Conservation (phyloP, 1,284 basidiomycete species). For the Leccinum griseonigrum region DNA sequence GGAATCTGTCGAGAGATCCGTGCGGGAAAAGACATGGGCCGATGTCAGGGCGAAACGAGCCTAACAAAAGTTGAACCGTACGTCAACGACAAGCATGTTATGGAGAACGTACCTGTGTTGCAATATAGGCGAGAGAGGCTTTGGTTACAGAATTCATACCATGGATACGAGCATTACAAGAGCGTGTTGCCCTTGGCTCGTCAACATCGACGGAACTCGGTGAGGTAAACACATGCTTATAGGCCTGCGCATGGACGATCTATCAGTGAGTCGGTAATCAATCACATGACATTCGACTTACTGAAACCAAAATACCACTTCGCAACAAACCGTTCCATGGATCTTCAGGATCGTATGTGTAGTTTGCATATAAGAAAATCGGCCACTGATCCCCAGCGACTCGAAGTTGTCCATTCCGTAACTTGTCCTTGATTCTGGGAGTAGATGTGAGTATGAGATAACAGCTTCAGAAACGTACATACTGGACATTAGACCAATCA, state of each 20-base stretch:
- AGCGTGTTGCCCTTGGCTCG: background rate
- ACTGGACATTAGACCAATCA: background rate
- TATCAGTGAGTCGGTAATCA: background rate
- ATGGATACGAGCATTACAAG: background rate
- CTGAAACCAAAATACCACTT: background rate
- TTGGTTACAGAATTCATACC: constrained; percentile 1
- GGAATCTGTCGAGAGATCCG: background rate
- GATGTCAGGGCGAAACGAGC: background rate
- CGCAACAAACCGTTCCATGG: background rate
- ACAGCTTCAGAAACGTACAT: background rate
- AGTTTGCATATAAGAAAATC: background rate
- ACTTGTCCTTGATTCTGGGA: background rate
- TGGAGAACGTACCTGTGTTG: background rate
- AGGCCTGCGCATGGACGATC: background rate
- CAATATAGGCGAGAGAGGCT: background rate
- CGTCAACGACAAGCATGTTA: background rate
- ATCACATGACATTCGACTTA: background rate
- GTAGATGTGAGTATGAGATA: background rate
- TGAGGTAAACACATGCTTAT: background rate
- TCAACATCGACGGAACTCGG: constrained; percentile 3
- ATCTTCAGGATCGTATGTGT: background rate
- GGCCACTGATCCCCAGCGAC: background rate
- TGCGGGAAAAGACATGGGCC: constrained; percentile 1
- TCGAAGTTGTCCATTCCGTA: background rate
- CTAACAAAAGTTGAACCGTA: background rate